Base-by-base conservation (phyloP, 345 rosid genomes). In the Balakata baccata region DNA sequence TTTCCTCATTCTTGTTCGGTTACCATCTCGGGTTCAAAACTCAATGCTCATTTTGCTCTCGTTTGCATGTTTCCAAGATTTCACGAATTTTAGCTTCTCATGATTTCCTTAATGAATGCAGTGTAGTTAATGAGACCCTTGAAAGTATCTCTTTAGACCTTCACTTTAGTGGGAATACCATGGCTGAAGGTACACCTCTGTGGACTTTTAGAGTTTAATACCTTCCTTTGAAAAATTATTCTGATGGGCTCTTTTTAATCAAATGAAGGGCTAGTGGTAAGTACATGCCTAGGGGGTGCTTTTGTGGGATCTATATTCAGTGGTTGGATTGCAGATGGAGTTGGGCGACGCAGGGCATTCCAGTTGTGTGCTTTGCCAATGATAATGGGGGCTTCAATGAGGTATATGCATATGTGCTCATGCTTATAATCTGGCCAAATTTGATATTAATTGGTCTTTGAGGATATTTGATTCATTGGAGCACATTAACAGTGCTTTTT, bases 271-370 rank as follows among this genome's bases (percentile, higher is more conserved):
- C 83, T 94, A 56, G 98, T 90, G 68, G 98, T 94, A 69, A 92
- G 98, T 82, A 88, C 87, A 43, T 94, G 97, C 77, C 85, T 94
- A 82, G 98, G 90, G 17, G 98, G 98, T 52, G 98, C 97, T 77
- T 90, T 92, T 67, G 12, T 89, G 76, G 97, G 98, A 80, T 94
- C 94, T 43, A 50, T 92, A 78, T 81, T 92, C 70, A 92, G 97
- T 81, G 98, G 97, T 61, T 84, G 85, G 92, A 85, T 94, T 37
- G 92, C 97, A 7, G 98, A 94, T 82, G 97, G 97, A 17, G 84
- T 92, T 79, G 97, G 98, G 12, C 97, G 97, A 38, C 92, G 97
- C 63, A 81, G 91, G 85, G 93, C 95, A 68, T 92, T 94, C 81
- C 98, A 92, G 86, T 81, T 94, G 47, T 89, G 95, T 77, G 90